These are phyloP conservation scores for Candida mattraensis DNA, from an alignment of 805 yeast species.

Conservation along the genomic window DNA sequence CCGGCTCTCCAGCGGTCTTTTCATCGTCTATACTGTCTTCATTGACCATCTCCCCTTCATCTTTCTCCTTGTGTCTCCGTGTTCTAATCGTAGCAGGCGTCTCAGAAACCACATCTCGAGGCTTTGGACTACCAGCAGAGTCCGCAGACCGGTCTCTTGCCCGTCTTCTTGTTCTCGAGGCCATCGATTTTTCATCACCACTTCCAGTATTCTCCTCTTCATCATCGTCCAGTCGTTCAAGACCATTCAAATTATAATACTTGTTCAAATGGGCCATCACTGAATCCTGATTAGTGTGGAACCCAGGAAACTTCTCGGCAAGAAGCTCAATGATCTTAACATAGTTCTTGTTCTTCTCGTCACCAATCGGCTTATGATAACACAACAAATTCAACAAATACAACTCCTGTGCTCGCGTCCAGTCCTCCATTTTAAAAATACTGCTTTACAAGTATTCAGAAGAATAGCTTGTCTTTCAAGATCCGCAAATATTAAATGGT, in stretches of 20 bases:
- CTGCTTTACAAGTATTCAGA: no score
- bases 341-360: slow-evolving; percentile 14
- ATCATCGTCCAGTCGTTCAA: slow-evolving; percentile 25
- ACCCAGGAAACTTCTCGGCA: slow-evolving; percentile 20
- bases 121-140: background rate
- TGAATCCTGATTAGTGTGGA: slow-evolving; percentile 12
- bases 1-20: no score
- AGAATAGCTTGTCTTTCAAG: no score
- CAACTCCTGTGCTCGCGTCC: slow-evolving; percentile 26
- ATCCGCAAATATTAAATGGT: no score
- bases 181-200: slow-evolving; percentile 8
- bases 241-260: slow-evolving; percentile 30
- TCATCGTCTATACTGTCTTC: slow-evolving; percentile 3
- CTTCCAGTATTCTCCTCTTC: slow-evolving; percentile 9
- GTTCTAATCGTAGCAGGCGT: background rate
- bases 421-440: slow-evolving; percentile 14
- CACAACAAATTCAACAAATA: slow-evolving; percentile 26
- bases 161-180: slow-evolving; percentile 12
- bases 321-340: slow-evolving; percentile 19
- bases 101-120: slow-evolving; percentile 1
- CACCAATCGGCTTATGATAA: slow-evolving; percentile 33
- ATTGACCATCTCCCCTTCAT: slow-evolving; percentile 5
- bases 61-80: no score
- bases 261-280: slow-evolving; percentile 20
- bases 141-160: slow-evolving; percentile 3